Evolutionary conservation across 257 asterid species (phyloP), one percentile per base, ranked within the genome.

Genomic region (Solanum gandarillasii): DNA sequence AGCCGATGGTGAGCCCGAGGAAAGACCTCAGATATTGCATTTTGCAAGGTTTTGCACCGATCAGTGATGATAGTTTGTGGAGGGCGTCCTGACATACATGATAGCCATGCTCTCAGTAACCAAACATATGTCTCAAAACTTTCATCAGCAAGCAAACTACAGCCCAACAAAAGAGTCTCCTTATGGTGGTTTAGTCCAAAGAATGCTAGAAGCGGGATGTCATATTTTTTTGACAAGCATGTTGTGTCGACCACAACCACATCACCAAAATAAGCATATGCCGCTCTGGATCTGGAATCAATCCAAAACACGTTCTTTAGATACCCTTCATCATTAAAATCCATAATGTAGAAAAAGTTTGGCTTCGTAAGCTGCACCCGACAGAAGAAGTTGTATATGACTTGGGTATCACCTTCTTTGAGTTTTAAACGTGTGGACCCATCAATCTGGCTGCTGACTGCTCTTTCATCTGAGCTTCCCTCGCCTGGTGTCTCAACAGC

Each of bases 51-150:
- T 84, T 81, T 91, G 89, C 92, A 60, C n/a, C 83, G 55, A 62
- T 87, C 93, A 29, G 93, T 84, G 35, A 91, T 85, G 27, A 91
- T 71, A 31, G 92, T 88, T 78, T 91, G 93, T 35, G 93, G 93
- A 85, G 93, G 90, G 32, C 89, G 92, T 58, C 93, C 93, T 18
- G 86, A 85, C 90, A 89, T 87, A 85, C 92, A 91, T 3, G 93
- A 86, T 78, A 91, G 91, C 93, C 93, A 91, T 71, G 93, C 92
- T 83, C 93, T 90, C 84, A 91, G 86, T 87, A 91, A 87, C 93
- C 93, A 91, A 79, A 83, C 84, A 75, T 88, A 91, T 18, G 92
- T 79, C 83, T 88, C 93, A 18, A 79, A 18, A 73, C 90, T 88
- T 86, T 89, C 91, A 87, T 88, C 93, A 52, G 43, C 90, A 87